Percentiles rank a stretch among this genome's conserved stretches.
Evolutionary conservation across 2,329 filamentous ascomycete genomes (phyloP).

Genomic region (Ascosphaera apis): DNA sequence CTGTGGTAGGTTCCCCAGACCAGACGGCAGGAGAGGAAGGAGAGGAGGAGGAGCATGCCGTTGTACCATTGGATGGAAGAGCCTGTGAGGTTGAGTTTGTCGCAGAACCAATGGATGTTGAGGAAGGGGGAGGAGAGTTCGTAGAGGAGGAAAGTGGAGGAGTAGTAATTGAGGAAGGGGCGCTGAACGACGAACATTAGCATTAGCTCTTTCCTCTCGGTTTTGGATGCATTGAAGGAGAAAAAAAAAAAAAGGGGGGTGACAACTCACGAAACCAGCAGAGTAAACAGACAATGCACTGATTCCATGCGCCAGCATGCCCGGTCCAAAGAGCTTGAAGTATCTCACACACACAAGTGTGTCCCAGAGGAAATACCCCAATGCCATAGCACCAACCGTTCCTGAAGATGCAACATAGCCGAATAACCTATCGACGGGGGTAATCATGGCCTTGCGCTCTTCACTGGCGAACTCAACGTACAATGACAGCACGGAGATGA

Average conservation of each 20-base stretch:
- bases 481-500: constrained; percentile 32
- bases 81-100: constrained; percentile 42
- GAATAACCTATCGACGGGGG: constrained; percentile 30
- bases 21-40: constrained; percentile 39
- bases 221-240: constrained; percentile 3
- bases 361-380: constrained; percentile 44
- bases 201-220: background rate
- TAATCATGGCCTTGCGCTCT: constrained; percentile 29
- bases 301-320: constrained; percentile 38
- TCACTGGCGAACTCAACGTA: constrained; percentile 34
- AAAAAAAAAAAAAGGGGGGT: too few relatives aligned
- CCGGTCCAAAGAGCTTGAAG: constrained; percentile 34
- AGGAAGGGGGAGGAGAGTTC: constrained; percentile 43
- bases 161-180: constrained; percentile 43
- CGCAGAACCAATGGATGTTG: constrained; percentile 48
- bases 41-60: constrained; percentile 32
- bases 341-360: constrained; percentile 32
- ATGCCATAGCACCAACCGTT: constrained; percentile 35
- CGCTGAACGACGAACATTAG: constrained; percentile 20
- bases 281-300: constrained; percentile 37
- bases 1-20: constrained; percentile 40
- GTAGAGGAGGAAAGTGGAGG: constrained; percentile 42
- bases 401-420: constrained; percentile 37
- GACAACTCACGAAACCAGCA: constrained; percentile 36
- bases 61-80: constrained; percentile 38